These are phyloP conservation scores for Vaccinium myrtillus DNA, from an alignment of 148 eudicot genomes.

Conservation along the genomic window DNA sequence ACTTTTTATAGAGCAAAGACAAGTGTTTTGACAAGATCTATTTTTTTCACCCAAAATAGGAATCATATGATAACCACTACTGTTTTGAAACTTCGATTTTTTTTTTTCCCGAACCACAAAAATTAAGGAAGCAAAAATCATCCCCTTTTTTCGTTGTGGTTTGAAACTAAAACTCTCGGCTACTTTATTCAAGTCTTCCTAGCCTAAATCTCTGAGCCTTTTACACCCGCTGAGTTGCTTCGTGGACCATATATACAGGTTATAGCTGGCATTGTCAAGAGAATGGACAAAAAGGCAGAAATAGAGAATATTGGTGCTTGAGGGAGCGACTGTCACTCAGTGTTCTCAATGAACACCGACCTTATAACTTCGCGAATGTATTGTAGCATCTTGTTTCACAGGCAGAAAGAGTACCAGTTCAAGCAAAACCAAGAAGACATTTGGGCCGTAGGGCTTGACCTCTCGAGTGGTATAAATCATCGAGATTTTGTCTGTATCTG, in stretches of 20 bases:
- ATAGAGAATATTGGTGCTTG: slow-evolving; percentile 76
- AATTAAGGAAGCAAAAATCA: not conserved
- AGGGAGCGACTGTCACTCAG: slow-evolving; percentile 6
- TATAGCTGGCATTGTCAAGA: slow-evolving; percentile 85
- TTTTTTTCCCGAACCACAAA: not conserved
- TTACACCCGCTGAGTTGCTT: not conserved
- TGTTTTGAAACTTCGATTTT: not conserved
- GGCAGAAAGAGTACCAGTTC: slow-evolving; percentile 2
- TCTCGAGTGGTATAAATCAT: not conserved
- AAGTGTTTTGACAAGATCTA: not conserved
- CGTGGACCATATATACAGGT: slow-evolving; percentile 43
- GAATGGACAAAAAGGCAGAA: slow-evolving; percentile 74
- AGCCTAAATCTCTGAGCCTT: not conserved
- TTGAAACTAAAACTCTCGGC: not conserved
- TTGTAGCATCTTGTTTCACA: not conserved
- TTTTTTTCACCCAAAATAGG: not conserved
- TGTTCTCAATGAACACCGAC: not conserved
- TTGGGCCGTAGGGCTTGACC: not conserved
- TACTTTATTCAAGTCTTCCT: not conserved
- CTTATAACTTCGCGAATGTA: not conserved
- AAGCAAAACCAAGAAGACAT: not conserved
- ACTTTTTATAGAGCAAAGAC: not conserved
- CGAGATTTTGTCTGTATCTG: not conserved
- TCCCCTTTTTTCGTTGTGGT: not conserved
- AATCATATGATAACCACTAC: not conserved